Base-by-base conservation (phyloP, 495 filamentous ascomycete species). In the Penicillium cataractarum region DNA sequence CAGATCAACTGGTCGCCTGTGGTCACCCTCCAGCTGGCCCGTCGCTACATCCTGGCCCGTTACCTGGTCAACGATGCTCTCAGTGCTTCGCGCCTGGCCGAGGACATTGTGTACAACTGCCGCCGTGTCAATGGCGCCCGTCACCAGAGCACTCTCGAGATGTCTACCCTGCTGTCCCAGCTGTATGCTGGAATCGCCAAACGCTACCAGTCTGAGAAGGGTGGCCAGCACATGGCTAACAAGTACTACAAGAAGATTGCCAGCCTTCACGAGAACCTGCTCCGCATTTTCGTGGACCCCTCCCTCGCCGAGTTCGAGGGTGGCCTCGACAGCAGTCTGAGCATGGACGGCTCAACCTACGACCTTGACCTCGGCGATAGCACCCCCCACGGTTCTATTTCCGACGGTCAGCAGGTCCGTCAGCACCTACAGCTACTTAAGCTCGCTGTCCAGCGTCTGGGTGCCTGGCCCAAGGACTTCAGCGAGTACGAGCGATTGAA, bases 91-190 rank as follows among this genome's bases (percentile, higher is more conserved):
- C 76, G 76, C 27, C 72, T 79, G 8, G 72, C 76, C 21, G 75
- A 79, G 60, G 76, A 79, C 49, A 75, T 77, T 27, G 75, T 79
- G 5, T 79, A 79, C 67, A 79, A 79, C 66, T 76, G 75, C 66
- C 68, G 68, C 15, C 76, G 76, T 29, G 76, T 78, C 15, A 73
- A 78, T 57, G 74, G 76, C 15, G 58, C 70, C 15, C 70, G 69
- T 55, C 73, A 77, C 65, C 54, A 69, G 24, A 71, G 59, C 53
- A 76, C 76, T 32, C 48, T 77, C 21, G 74, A 77, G 55, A 77
- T 78, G 70, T 76, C 76, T 1, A 68, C 73, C 17, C 65, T 78
- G 22, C 69, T 77, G 1, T 74, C 76, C 12, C 76, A 78, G 65
- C 63, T 78, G 52, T 78, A 77, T 65, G 76, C 74, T 10, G 71